Base-by-base conservation (phyloP, 768 basidiomycete genomes). In the Strobilomyces dryophilus region DNA sequence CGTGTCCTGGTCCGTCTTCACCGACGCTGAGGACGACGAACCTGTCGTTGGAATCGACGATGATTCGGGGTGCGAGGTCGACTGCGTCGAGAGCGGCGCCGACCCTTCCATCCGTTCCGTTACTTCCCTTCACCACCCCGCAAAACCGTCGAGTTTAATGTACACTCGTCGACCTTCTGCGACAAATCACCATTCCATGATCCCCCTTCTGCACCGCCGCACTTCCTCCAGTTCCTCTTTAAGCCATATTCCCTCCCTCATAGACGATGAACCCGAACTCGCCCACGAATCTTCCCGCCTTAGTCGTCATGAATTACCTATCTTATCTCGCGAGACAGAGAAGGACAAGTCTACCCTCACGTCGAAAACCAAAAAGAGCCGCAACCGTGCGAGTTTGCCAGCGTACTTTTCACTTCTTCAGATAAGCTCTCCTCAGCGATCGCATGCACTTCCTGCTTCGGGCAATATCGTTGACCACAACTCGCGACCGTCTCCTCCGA, bases 371-470 rank as follows among this genome's bases (percentile, higher is more conserved):
- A 81, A 74, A 70, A 76, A 74, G 53, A 74, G 70, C 60, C 83
- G 81, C 61, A 86, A 83, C 67, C 85, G 87, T 66, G 82, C 83
- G 42, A 85, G 83, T 65, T 78, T 90, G 27, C 87, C 87, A 20
- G 80, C 85, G 18, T 87, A 82, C 69, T 90, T 90, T 66, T 87
- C 85, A 44, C 75, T 88, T 53, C 76, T 90, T 36, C 80, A 83
- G 64, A 72, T 82, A 59, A 72, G 70, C 57, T 76, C 75, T 45
- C 68, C 61, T 53, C 72, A 42, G 74, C 80, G 48, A 72, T 62
- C 59, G 51, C 77, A 50, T 18, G 60, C 47, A 40, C 55, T 56
- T 35, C 74, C 79, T 45, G 77, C 79, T 42, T 79, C 81, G 44
- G 74, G 68, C 35, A 69, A 74, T 56, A 77, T 77, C 26, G 68